These are phyloP conservation scores for Scleroderma citrinum DNA, from an alignment of 768 basidiomycete species.

Conservation along the genomic window DNA sequence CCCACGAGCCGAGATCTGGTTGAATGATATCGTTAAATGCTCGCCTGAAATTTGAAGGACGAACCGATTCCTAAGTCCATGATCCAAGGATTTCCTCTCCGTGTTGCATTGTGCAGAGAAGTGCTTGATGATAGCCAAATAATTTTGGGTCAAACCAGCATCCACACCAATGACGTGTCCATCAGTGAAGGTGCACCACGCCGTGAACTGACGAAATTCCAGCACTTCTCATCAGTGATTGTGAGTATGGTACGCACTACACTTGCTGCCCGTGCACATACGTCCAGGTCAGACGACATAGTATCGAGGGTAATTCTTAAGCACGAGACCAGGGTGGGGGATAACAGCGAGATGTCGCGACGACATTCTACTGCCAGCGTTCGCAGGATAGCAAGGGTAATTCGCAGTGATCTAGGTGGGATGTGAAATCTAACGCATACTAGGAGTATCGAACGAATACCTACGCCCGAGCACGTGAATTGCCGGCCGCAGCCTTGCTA, in stretches of 20 bases:
- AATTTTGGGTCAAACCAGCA: conserved; percentile 58
- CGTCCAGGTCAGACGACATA: conserved; percentile 63
- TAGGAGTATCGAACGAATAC: conserved; percentile 26
- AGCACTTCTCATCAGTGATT: neutral
- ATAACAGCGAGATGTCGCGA: conserved; percentile 71
- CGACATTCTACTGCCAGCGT: conserved; percentile 84
- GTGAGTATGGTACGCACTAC: conserved; percentile 49
- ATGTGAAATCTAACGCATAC: conserved; percentile 1
- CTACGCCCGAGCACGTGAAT: conserved; percentile 74
- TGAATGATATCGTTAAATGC: neutral
- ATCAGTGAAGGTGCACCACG: conserved; percentile 90
- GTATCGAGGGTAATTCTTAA: conserved; percentile 52
- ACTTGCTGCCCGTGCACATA: conserved; percentile 70
- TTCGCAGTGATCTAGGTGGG: conserved; percentile 58
- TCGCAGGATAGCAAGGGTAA: conserved; percentile 77
- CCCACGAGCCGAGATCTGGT: conserved; percentile 79
- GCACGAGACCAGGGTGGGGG: conserved; percentile 60
- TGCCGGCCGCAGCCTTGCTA: conserved; percentile 61
- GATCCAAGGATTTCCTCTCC: conserved; percentile 46
- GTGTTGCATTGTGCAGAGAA: conserved; percentile 60
- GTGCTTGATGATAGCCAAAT: conserved; percentile 57
- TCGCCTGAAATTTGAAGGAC: neutral
- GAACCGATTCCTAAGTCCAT: conserved; percentile 72
- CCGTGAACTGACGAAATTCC: conserved; percentile 58
- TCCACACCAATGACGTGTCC: conserved; percentile 80